Evolutionary conservation across 768 basidiomycete species (phyloP).

Genomic region (Leucosporidium creatinivorum): DNA sequence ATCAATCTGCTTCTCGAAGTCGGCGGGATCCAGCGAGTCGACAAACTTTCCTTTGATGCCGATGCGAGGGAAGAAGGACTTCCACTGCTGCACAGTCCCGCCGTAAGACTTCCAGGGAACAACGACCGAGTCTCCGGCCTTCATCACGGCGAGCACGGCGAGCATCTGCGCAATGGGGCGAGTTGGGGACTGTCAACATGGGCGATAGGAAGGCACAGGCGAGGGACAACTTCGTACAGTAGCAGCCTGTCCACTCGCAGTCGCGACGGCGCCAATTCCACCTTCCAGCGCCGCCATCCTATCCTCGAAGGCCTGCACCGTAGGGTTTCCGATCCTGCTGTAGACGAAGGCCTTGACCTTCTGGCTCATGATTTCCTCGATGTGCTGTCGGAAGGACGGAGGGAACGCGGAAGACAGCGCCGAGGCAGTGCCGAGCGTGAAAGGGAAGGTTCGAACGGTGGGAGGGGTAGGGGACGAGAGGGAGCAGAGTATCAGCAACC

Average conservation of each 20-base stretch:
- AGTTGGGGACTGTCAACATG: not conserved
- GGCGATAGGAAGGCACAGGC: no score
- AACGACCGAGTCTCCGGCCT: not conserved
- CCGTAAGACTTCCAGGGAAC: not conserved
- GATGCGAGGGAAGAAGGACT: not conserved
- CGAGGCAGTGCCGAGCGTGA: no score
- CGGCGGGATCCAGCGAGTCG: constrained; percentile 46
- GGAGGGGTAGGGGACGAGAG: not conserved
- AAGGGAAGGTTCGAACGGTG: not conserved
- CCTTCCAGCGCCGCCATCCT: constrained; percentile 75
- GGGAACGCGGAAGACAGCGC: constrained; percentile 32
- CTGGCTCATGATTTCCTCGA: constrained; percentile 45
- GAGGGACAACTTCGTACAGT: no score
- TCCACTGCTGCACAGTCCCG: not conserved
- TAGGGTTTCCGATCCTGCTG: constrained; percentile 42
- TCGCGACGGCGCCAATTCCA: constrained; percentile 65
- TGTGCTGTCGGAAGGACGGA: constrained; percentile 57
- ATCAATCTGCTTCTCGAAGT: constrained; percentile 62
- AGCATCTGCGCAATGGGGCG: not conserved
- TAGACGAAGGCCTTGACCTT: not conserved
- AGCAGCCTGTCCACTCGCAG: constrained; percentile 33
- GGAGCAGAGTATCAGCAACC: no score
- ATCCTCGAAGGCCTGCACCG: constrained; percentile 62
- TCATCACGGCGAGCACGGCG: not conserved
- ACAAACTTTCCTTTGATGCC: not conserved